Conservation (phyloP, 179 eudicot genomes). For the Gypsophila paniculata region DNA sequence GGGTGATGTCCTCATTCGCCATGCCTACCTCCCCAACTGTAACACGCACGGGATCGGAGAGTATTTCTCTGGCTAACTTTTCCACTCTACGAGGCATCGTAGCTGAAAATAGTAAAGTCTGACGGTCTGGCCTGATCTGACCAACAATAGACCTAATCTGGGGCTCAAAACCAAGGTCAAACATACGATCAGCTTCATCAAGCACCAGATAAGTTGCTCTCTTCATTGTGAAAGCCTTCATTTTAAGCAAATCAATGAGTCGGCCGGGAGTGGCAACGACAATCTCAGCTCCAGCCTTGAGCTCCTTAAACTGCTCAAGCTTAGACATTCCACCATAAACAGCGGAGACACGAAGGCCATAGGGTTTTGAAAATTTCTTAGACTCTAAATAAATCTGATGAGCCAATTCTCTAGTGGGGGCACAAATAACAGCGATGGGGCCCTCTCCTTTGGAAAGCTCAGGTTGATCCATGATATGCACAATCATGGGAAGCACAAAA, state of each 20-base stretch:
- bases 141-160: conserved; percentile 94
- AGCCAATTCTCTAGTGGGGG: conserved; percentile 97
- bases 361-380: conserved; percentile 78
- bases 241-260: conserved; percentile 82
- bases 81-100: conserved; percentile 96
- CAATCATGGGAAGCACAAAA: conserved; percentile 97
- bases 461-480: conserved; percentile 95
- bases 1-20: conserved; percentile 98
- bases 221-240: conserved; percentile 85
- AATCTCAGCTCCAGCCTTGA: conserved; percentile 86
- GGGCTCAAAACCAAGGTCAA: conserved; percentile 98
- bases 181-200: conserved; percentile 98
- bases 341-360: conserved; percentile 75
- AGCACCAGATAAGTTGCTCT: conserved; percentile 92
- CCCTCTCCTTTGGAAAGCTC: conserved; percentile 91
- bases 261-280: conserved; percentile 97
- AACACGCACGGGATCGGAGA: conserved; percentile 81
- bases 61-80: conserved; percentile 87
- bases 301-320: conserved; percentile 91
- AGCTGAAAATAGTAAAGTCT: conserved; percentile 87
- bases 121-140: conserved; percentile 96
- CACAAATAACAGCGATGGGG: conserved; percentile 93
- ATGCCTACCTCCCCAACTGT: conserved; percentile 90
- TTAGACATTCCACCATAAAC: conserved; percentile 99
- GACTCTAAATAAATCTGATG: conserved; percentile 93